Conservation (phyloP, 495 filamentous ascomycete genomes). For the Tuber umbilicatum region DNA sequence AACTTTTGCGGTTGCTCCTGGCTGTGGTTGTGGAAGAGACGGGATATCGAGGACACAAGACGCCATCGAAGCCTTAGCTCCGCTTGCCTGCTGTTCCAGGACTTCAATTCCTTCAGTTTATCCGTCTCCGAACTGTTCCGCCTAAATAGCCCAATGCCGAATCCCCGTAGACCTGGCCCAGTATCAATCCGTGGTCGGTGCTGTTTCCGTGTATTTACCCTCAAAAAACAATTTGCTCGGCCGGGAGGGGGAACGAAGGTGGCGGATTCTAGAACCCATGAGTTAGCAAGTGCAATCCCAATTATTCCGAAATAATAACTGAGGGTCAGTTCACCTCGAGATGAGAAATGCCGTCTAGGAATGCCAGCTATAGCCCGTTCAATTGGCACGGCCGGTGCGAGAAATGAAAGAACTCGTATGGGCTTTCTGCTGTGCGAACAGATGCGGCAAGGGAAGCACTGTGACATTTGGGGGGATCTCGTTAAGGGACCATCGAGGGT, state of each 20-base stretch:
- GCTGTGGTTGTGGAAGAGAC: conserved; percentile 2
- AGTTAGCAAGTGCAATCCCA: background rate
- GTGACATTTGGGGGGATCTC: background rate
- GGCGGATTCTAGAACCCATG: background rate
- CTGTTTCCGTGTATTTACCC: background rate
- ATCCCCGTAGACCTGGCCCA: background rate
- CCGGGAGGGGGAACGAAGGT: background rate
- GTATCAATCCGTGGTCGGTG: background rate
- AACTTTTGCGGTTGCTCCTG: background rate
- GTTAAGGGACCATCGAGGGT: background rate
- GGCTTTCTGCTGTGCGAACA: background rate
- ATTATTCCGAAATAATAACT: background rate
- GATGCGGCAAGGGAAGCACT: background rate
- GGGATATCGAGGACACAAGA: background rate
- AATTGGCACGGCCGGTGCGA: background rate
- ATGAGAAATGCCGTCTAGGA: background rate
- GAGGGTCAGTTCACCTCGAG: background rate
- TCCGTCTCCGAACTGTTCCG: background rate
- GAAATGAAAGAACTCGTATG: background rate
- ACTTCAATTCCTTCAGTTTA: background rate
- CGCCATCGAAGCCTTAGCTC: background rate
- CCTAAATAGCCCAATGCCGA: conserved; percentile 2
- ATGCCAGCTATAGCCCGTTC: background rate
- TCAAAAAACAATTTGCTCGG: conserved; percentile 1
- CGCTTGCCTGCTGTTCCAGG: background rate